Conservation (phyloP, 2,329 filamentous ascomycete genomes). For the Penicillium paneum region DNA sequence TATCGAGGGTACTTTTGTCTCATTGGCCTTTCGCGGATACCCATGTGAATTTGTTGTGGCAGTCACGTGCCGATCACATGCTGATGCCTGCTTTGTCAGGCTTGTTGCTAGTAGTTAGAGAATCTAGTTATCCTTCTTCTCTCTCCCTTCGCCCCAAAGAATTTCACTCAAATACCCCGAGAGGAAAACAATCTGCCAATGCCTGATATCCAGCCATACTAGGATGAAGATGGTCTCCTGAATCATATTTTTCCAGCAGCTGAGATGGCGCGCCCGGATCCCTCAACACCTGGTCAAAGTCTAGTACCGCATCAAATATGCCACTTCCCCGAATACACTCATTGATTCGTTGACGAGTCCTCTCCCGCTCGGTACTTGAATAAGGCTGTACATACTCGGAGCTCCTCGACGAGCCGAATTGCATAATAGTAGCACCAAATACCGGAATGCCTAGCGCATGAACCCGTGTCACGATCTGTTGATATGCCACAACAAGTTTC, state of each 20-base stretch:
- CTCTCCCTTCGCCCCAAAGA: too few species aligned
- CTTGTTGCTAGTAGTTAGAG: too few species aligned
- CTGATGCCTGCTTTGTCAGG: too few species aligned
- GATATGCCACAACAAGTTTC: constrained; percentile 55
- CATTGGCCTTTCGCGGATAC: background rate
- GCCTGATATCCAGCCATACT: constrained; percentile 58
- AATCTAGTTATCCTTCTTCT: too few species aligned
- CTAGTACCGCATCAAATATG: constrained; percentile 59
- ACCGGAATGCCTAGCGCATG: constrained; percentile 55
- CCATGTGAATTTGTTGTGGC: background rate
- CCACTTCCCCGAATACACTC: constrained; percentile 57
- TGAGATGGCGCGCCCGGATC: constrained; percentile 50
- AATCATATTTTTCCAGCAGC: constrained; percentile 53
- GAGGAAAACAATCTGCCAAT: constrained; percentile 58
- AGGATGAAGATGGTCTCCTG: constrained; percentile 64
- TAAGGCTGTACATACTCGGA: constrained; percentile 50
- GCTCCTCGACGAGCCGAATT: constrained; percentile 49
- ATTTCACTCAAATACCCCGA: constrained; percentile 49
- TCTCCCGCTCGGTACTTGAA: constrained; percentile 53
- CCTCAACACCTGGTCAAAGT: constrained; percentile 59
- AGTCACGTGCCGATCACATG: too few species aligned
- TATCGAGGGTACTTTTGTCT: background rate
- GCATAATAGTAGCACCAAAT: constrained; percentile 65
- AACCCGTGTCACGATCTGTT: constrained; percentile 55
- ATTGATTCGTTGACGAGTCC: constrained; percentile 58